phyloP scores from a whole-genome alignment of 768 basidiomycete genomes.

The Symmetrospora coprosmae region DNA sequence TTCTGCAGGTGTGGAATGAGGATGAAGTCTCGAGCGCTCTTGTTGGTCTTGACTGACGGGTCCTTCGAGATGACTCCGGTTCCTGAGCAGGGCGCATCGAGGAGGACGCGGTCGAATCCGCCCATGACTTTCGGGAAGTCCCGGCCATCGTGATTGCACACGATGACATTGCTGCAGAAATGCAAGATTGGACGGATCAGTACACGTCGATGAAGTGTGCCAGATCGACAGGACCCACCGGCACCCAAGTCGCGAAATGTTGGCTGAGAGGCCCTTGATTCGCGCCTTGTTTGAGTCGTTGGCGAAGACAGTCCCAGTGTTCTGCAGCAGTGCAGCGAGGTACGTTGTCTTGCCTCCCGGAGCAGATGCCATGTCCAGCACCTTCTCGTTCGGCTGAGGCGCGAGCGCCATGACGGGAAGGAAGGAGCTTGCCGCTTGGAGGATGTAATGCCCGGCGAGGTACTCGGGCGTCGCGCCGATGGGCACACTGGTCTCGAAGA shows the following conservation, averaged over 20 bases:
- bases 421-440: conserved; percentile 96
- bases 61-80: conserved; percentile 98
- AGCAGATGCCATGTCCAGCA: conserved; percentile 96
- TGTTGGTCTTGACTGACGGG: conserved; percentile 91
- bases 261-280: conserved; percentile 91
- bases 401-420: conserved; percentile 92
- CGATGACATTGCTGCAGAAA: conserved; percentile 79
- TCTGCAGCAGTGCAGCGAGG: conserved; percentile 89
- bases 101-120: conserved; percentile 88
- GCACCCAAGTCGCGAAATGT: conserved; percentile 90
- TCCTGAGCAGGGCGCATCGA: conserved; percentile 95
- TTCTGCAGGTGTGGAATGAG: conserved; percentile 96
- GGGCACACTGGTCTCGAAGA: conserved; percentile 89
- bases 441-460: conserved; percentile 97
- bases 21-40: conserved; percentile 91
- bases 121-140: conserved; percentile 99
- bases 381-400: conserved; percentile 81
- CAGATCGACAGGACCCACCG: conserved; percentile 3
- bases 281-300: conserved; percentile 90
- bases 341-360: conserved; percentile 98
- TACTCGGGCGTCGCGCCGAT: conserved; percentile 99
- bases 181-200: background rate
- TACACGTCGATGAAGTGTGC: background rate
- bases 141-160: conserved; percentile 91
- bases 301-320: conserved; percentile 93